These are phyloP conservation scores for Botrytis hyacinthi DNA, from an alignment of 2,329 filamentous ascomycete species.

Conservation along the genomic window DNA sequence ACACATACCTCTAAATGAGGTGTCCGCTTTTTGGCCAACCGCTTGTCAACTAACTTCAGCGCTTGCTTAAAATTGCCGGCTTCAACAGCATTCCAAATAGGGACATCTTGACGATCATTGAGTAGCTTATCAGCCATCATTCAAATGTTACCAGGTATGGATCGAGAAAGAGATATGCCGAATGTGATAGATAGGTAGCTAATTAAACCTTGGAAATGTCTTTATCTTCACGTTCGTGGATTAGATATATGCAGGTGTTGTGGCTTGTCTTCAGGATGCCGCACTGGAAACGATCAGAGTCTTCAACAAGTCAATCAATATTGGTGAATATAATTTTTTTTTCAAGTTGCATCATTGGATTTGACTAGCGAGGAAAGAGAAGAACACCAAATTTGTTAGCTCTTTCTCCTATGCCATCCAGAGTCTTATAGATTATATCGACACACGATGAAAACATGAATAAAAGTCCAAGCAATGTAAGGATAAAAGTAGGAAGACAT, in stretches of 20 bases:
- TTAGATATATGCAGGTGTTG: constrained; percentile 1
- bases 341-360: not conserved
- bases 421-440: not conserved
- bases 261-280: not conserved
- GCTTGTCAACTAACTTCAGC: constrained; percentile 40
- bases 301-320: not conserved
- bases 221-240: not conserved
- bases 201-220: not conserved
- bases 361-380: constrained; percentile 12
- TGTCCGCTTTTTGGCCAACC: constrained; percentile 36
- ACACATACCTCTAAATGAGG: constrained; percentile 38
- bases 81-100: constrained; percentile 40
- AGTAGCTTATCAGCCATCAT: constrained; percentile 32
- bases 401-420: not conserved
- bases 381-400: constrained; percentile 14
- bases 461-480: not conserved
- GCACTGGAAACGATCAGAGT: constrained; percentile 6
- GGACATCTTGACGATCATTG: constrained; percentile 35
- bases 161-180: not conserved
- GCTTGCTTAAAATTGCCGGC: constrained; percentile 40
- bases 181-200: not conserved
- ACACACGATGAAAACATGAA: not conserved
- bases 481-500: not conserved
- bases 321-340: constrained; percentile 7
- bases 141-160: constrained; percentile 5